Evolutionary conservation across 2,329 filamentous ascomycete species (phyloP).

Genomic region (Simplicillium sp.): DNA sequence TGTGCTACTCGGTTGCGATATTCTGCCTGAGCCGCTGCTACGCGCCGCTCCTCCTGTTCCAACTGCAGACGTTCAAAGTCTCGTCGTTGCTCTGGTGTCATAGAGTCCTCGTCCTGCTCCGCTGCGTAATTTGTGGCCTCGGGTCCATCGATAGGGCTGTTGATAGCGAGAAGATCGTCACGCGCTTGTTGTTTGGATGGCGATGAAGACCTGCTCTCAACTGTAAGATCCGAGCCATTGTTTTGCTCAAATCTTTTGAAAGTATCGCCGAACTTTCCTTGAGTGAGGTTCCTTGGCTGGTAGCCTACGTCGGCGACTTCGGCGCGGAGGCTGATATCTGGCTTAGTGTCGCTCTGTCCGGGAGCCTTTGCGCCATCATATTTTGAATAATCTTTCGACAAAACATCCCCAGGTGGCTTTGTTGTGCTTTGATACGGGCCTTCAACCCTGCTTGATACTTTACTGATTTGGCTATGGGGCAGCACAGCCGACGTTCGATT

Average conservation of each 20-base stretch:
- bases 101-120: slow-evolving; percentile 56
- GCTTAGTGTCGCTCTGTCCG: no score
- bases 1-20: slow-evolving; percentile 67
- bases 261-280: slow-evolving; percentile 83
- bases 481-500: no score
- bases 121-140: slow-evolving; percentile 55
- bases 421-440: no score
- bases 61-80: slow-evolving; percentile 78
- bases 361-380: no score
- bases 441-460: no score
- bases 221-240: slow-evolving; percentile 14
- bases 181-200: background rate
- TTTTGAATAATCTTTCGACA: no score
- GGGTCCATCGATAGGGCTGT: slow-evolving; percentile 13
- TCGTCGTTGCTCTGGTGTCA: slow-evolving; percentile 80
- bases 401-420: no score
- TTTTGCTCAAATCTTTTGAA: slow-evolving; percentile 79
- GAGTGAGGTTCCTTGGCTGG: slow-evolving; percentile 60
- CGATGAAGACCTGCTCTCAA: slow-evolving; percentile 29
- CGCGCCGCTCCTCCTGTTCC: slow-evolving; percentile 80
- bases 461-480: no score
- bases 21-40: slow-evolving; percentile 80
- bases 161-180: background rate
- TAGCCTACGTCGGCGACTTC: no score
- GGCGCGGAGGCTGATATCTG: no score